Percentiles rank a stretch among this genome's conserved stretches.
These are phyloP conservation scores for maize (Zea mays) DNA, from an alignment of 176 grass and related monocot species.

Conservation along the genomic window Zm-B73-REFERENCE-NAM-5.0 NC_050098.1:233145501-233146000, in stretches of 20 bases:
- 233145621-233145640: constrained; percentile 71
- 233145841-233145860: constrained; percentile 42
- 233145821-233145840: constrained; percentile 53
- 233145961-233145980: constrained; percentile 72
- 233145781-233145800: constrained; percentile 63
- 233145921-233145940: constrained; percentile 46
- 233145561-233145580: constrained; percentile 71
- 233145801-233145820: constrained; percentile 45
- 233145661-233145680: constrained; percentile 72
- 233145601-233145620: constrained; percentile 46
- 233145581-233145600: constrained; percentile 71
- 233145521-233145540: constrained; percentile 51
- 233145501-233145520: constrained; percentile 50
- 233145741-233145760: constrained; percentile 60
- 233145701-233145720: constrained; percentile 51
- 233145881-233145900: constrained; percentile 64
- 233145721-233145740: constrained; percentile 64
- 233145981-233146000: constrained; percentile 55
- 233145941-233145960: constrained; percentile 50
- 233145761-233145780: constrained; percentile 62
- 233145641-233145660: constrained; percentile 51
- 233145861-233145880: constrained; percentile 64
- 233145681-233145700: constrained; percentile 64
- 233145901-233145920: constrained; percentile 46
- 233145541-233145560: constrained; percentile 57